Evolutionary conservation across 2,329 filamentous ascomycete genomes (phyloP), one percentile per base, ranked within the genome.

Genomic region (Fusarium musae): DNA sequence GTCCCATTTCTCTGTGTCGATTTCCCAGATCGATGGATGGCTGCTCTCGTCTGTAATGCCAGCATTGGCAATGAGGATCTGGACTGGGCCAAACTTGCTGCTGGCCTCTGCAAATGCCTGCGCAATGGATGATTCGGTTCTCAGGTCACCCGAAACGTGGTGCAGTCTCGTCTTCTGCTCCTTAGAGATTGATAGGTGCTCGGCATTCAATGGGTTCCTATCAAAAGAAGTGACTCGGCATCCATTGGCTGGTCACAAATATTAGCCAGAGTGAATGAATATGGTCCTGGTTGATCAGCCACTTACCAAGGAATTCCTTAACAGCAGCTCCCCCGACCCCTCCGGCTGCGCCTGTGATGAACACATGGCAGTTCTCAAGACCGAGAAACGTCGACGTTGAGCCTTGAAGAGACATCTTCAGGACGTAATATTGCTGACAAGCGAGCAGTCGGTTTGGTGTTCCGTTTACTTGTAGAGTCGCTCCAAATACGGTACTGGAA

Each of bases 381-480:
- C 47, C 39, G 13, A 61, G 49, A 28, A 56, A 61, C 4, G 59
- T 43, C 0, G 47, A 37, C 0, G 32, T 21, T 23, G 9, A 28
- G 9, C 2, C 47, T 5, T 30, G 50, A 2, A 1, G 0, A 21
- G 30, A 37, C 37, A 43, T 59, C 9, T 16, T 3, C 16, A 6
- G 7, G 15, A 4, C 19, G 23, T 13, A 0, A 4, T 11, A 9
- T 26, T 26, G 1, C 17, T 26, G 6, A 9, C 1, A 2, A 11
- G 32, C 6, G 17, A 52, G 3, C 6, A 26, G 6, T 36, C 32
- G 0, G 1, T 5, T 26, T 1, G 4, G 6, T 19, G 9, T 16
- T 21, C 2, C 2, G 12, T 3, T 16, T 3, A 17, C 23, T n/a
- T 13, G 9, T 1, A 2, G 21, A 28, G 9, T 28, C 3, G 1